Percentiles rank a stretch among this genome's conserved stretches.
phyloP scores from a whole-genome alignment of 1,284 basidiomycete species.

The Salmacisia buchloeana region DNA sequence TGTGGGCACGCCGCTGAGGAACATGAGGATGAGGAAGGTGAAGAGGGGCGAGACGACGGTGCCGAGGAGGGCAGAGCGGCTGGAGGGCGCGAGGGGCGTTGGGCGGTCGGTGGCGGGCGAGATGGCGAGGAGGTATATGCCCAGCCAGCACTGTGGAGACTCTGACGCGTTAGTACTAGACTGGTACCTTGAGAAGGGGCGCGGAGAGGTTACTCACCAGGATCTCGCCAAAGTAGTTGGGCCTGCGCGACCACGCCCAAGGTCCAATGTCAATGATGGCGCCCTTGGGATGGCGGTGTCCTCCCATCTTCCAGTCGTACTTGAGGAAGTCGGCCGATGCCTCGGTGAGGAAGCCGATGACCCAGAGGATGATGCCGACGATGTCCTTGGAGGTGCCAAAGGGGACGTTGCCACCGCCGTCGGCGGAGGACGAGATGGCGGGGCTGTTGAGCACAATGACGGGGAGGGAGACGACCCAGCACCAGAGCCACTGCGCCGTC shows the following conservation, averaged over 20 bases:
- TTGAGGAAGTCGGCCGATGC: conserved; percentile 64
- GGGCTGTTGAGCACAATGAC: conserved; percentile 39
- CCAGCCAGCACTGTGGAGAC: no score
- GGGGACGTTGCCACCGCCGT: conserved; percentile 22
- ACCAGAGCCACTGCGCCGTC: conserved; percentile 38
- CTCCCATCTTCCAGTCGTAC: conserved; percentile 34
- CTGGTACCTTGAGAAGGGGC: no score
- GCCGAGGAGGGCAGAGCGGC: conserved; percentile 25
- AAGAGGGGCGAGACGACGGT: conserved; percentile 42
- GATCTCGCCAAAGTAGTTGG: conserved; percentile 71
- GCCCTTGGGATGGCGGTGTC: conserved; percentile 26
- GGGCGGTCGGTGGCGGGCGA: conserved; percentile 20
- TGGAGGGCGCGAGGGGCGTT: conserved; percentile 9
- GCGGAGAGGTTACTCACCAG: no score
- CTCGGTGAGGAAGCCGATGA: conserved; percentile 62
- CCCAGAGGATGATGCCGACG: conserved; percentile 65
- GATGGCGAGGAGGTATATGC: conserved; percentile 30
- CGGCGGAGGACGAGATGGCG: conserved; percentile 22
- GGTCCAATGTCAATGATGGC: conserved; percentile 35
- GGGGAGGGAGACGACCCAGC: conserved; percentile 36
- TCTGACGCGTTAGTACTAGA: no score
- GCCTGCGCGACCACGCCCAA: conserved; percentile 54
- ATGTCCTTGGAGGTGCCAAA: conserved; percentile 57
- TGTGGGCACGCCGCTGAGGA: conserved; percentile 65
- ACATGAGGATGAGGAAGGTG: conserved; percentile 45